phyloP scores from a whole-genome alignment of 331 rosid species.

The Telfairia occidentalis region DNA sequence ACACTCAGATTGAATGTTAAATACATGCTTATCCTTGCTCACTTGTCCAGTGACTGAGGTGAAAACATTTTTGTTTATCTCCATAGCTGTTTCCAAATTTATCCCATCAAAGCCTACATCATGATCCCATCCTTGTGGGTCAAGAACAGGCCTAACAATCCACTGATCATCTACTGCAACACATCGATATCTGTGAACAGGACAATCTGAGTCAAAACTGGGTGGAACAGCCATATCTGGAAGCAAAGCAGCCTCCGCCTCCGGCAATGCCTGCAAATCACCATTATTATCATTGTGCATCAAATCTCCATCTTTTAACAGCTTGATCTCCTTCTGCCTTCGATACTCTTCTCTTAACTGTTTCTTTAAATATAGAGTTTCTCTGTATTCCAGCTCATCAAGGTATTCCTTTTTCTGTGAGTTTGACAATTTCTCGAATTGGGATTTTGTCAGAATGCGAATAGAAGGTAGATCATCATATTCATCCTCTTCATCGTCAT shows the following conservation, averaged over 20 bases:
- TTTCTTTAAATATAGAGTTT: conserved; percentile 80
- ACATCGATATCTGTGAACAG: conserved; percentile 71
- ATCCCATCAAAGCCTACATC: conserved; percentile 87
- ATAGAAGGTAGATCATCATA: conserved; percentile 78
- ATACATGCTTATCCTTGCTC: conserved; percentile 69
- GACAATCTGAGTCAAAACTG: conserved; percentile 56
- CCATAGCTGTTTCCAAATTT: conserved; percentile 57
- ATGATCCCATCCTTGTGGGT: conserved; percentile 97
- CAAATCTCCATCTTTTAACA: conserved; percentile 24
- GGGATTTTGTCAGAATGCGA: conserved; percentile 61
- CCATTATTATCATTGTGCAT: conserved; percentile 27
- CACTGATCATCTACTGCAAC: conserved; percentile 53
- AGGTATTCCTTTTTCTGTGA: conserved; percentile 62
- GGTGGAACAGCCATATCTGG: conserved; percentile 86
- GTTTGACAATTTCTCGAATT: conserved; percentile 66
- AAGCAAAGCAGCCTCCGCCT: conserved; percentile 56
- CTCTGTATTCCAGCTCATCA: conserved; percentile 91
- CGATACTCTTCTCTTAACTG: conserved; percentile 65
- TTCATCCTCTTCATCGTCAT: conserved; percentile 51
- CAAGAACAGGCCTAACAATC: conserved; percentile 87
- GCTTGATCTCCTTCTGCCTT: conserved; percentile 37
- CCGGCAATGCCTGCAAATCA: conserved; percentile 46
- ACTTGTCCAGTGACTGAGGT: conserved; percentile 68
- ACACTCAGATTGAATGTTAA: conserved; percentile 72
- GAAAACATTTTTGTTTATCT: conserved; percentile 38